phyloP scores from a whole-genome alignment of 192 early-diverging fungal species.

The Thoreauomyces humboldtii region DNA sequence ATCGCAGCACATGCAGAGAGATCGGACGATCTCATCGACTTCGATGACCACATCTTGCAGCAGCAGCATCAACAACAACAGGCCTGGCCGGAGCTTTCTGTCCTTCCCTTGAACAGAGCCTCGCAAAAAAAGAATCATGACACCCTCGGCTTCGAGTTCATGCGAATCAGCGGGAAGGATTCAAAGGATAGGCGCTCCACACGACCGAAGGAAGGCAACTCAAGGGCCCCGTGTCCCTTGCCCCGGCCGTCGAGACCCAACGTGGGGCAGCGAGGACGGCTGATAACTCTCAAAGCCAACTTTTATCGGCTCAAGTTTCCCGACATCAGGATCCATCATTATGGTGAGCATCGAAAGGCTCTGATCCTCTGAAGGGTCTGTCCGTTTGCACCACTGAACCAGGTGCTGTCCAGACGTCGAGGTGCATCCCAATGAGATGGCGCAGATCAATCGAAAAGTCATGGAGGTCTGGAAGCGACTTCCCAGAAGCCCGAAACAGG shows the following conservation, averaged over 20 bases:
- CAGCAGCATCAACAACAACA: too few relatives aligned
- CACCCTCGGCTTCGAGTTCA: too few relatives aligned
- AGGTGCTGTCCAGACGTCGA: slow-evolving; percentile 2
- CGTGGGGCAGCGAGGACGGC: not conserved
- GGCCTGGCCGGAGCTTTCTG: too few relatives aligned
- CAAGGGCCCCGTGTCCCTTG: not conserved
- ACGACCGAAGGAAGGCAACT: too few relatives aligned
- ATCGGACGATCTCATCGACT: too few relatives aligned
- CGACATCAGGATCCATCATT: slow-evolving; percentile 15
- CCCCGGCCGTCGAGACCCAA: slow-evolving; percentile 8
- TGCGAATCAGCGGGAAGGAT: too few relatives aligned
- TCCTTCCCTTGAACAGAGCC: too few relatives aligned
- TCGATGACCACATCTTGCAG: too few relatives aligned
- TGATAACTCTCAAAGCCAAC: slow-evolving; percentile 1
- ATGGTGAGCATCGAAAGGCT: not conserved
- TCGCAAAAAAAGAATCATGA: too few relatives aligned
- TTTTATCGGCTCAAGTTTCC: slow-evolving; percentile 10
- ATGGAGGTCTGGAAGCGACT: slow-evolving; percentile 16
- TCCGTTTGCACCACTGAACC: not conserved
- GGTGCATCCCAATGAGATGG: slow-evolving; percentile 1
- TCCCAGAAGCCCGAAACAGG: not conserved
- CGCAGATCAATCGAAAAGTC: slow-evolving; percentile 8
- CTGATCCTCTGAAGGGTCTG: not conserved
- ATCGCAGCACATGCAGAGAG: too few relatives aligned
- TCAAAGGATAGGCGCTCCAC: too few relatives aligned